A percentile compares a stretch with the other conserved stretches of the same genome.
These are phyloP conservation scores for Gymnopus androsaceus DNA, from an alignment of 1,284 basidiomycete species.

Conservation along the genomic window DNA sequence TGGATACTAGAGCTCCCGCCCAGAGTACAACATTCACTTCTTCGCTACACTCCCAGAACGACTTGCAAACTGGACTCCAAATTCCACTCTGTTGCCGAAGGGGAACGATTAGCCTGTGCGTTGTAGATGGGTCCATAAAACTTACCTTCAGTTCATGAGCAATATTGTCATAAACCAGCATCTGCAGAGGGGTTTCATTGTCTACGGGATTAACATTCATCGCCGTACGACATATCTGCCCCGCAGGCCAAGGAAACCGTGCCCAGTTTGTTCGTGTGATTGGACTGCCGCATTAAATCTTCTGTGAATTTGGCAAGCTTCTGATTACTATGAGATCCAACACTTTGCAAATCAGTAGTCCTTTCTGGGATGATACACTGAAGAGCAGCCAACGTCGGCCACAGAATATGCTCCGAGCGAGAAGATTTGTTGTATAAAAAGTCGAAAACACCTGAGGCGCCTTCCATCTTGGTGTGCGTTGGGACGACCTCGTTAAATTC, in stretches of 20 bases:
- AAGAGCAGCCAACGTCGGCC: constrained; percentile 82
- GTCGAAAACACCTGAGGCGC: constrained; percentile 83
- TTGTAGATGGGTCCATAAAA: neutral
- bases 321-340: constrained; percentile 6
- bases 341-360: constrained; percentile 52
- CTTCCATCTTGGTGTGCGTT: constrained; percentile 64
- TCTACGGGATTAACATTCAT: constrained; percentile 64
- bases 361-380: constrained; percentile 81
- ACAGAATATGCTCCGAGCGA: constrained; percentile 59
- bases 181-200: constrained; percentile 67
- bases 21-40: constrained; percentile 81
- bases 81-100: constrained; percentile 41
- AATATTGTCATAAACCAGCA: constrained; percentile 71
- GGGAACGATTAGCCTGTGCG: neutral
- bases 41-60: constrained; percentile 72
- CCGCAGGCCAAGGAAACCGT: constrained; percentile 75
- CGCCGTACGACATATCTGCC: constrained; percentile 84
- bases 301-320: constrained; percentile 60
- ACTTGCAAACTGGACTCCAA: constrained; percentile 51
- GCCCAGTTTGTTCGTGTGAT: constrained; percentile 51
- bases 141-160: constrained; percentile 78
- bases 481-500: constrained; percentile 80
- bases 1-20: constrained; percentile 70
- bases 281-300: constrained; percentile 54
- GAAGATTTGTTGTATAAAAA: constrained; percentile 64